Conservation (phyloP, 164 flowering plant genomes). For the Nymphaea thermarum region DNA sequence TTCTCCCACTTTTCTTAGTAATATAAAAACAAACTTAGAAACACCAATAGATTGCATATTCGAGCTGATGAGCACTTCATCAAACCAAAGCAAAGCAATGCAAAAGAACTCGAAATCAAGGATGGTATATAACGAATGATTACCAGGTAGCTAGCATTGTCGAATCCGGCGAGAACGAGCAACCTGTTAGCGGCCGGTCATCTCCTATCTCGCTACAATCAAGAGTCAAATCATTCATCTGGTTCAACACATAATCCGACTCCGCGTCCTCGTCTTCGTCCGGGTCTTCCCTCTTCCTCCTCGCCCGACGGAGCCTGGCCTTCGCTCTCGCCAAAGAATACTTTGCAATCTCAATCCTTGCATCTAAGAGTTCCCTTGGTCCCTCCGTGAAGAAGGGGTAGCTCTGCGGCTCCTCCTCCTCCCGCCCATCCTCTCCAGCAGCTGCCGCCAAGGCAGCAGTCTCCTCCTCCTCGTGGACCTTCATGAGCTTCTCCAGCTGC, state of each 20-base stretch:
- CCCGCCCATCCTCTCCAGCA: conserved; percentile 27
- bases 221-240: conserved; percentile 46
- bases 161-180: conserved; percentile 76
- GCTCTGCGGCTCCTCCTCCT: conserved; percentile 43
- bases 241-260: conserved; percentile 57
- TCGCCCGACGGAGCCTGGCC: conserved; percentile 52
- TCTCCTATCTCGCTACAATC: conserved; percentile 87
- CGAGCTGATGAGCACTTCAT: too few species aligned
- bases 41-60: too few species aligned
- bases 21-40: too few species aligned
- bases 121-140: not conserved
- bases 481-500: conserved; percentile 83
- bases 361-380: conserved; percentile 43
- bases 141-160: conserved; percentile 86
- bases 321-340: conserved; percentile 62
- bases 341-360: conserved; percentile 63
- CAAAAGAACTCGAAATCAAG: too few species aligned
- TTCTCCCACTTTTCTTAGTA: too few species aligned
- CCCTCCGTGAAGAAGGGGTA: conserved; percentile 96
- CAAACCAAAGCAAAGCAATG: too few species aligned
- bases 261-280: conserved; percentile 90
- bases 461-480: conserved; percentile 89
- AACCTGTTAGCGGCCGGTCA: conserved; percentile 88
- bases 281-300: conserved; percentile 78
- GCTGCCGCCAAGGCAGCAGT: conserved; percentile 21